Base-by-base conservation (phyloP, 495 filamentous ascomycete genomes). In the Cryomyces minteri region DNA sequence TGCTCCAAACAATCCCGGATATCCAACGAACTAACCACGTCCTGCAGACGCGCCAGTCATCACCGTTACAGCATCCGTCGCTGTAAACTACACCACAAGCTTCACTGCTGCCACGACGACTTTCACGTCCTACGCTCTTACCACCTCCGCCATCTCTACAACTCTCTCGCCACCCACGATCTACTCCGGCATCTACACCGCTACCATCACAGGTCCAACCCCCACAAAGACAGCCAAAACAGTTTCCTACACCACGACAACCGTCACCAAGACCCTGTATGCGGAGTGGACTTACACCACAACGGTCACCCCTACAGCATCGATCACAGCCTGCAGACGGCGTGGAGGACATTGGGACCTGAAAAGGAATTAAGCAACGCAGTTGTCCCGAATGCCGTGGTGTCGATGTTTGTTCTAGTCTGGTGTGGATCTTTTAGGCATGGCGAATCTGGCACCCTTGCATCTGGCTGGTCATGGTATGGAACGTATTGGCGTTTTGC, bases 281-380 rank as follows among this genome's bases (percentile, higher is more conserved):
- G 52, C 53, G 14, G 55, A 50, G 32, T 50, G 32, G 31, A 58
- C 55, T 11, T 48, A 44, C 10, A 55, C 50, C 3, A 58, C 49
- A 2, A 58, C 50, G n/a, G 40, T 50, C 8, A 54, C 52, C 0
- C 52, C 55, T 0, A 49, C 37, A 25, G 55, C 55, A 7, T 54
- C 52, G 4, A 39, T 49, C 1, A 46, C 47, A 8, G 45, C 47
- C 5, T 58, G 55, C 48, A 51, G 38, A 29, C 33, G 43, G 8
- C 42, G 40, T 5, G 55, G 55, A 41, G 55, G 55, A 8, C 52
- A 55, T 41, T 50, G n/a, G n/a, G n/a, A n/a, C n/a, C n/a, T n/a
- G n/a, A n/a, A n/a, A n/a, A n/a, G n/a, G n/a, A n/a, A n/a, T n/a
- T n/a, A n/a, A n/a, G n/a, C n/a, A n/a, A n/a, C n/a, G n/a, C n/a